phyloP scores from a whole-genome alignment of 2,329 filamentous ascomycete species.

The Aspergillus novoparasiticus region DNA sequence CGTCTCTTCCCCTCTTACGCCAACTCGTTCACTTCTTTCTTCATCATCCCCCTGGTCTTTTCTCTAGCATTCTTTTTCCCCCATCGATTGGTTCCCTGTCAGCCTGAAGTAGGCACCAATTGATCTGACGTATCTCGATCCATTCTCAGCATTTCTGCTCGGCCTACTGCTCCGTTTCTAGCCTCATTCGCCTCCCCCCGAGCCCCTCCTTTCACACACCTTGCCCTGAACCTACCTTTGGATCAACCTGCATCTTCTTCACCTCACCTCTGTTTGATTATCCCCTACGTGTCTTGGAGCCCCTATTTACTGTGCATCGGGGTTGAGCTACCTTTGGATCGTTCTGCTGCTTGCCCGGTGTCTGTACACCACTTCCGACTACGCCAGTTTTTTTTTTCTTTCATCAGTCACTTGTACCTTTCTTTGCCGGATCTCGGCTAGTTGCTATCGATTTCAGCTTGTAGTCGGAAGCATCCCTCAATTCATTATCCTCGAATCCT shows the following conservation, averaged over 20 bases:
- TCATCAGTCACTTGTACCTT: neutral
- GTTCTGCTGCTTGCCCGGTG: neutral
- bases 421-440: neutral
- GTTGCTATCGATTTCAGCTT: neutral
- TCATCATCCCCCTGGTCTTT: neutral
- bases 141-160: neutral
- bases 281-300: conserved; percentile 6
- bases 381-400: neutral
- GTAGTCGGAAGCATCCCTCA: neutral
- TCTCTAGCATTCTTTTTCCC: neutral
- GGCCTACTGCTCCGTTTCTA: neutral
- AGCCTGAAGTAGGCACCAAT: conserved; percentile 1
- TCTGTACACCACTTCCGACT: neutral
- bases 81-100: neutral
- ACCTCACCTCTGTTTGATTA: conserved; percentile 4
- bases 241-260: neutral
- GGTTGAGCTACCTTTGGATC: neutral
- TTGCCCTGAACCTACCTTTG: conserved; percentile 1
- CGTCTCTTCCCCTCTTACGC: neutral
- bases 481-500: neutral
- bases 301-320: neutral
- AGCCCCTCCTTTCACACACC: conserved; percentile 4
- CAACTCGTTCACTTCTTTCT: neutral
- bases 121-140: neutral
- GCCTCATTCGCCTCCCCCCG: conserved; percentile 14